phyloP scores from a whole-genome alignment of 2,329 filamentous ascomycete species.

The Botrytis porri region DNA sequence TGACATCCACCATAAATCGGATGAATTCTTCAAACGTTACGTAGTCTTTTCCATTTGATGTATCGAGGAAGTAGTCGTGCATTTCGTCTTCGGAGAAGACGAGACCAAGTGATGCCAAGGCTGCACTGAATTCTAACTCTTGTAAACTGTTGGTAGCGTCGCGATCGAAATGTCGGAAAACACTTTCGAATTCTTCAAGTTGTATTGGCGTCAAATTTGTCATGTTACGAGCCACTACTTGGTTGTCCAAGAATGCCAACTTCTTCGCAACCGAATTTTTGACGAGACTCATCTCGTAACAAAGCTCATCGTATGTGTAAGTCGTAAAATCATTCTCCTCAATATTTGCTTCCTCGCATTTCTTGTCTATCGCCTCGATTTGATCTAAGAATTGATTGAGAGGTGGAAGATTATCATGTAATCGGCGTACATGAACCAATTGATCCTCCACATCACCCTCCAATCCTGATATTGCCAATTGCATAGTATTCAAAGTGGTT shows the following conservation, averaged over 20 bases:
- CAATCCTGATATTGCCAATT: slow-evolving; percentile 90
- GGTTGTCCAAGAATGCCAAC: slow-evolving; percentile 93
- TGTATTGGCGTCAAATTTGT: slow-evolving; percentile 98
- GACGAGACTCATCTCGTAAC: slow-evolving; percentile 89
- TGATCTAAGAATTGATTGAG: slow-evolving; percentile 88
- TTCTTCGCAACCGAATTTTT: slow-evolving; percentile 94
- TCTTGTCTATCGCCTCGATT: slow-evolving; percentile 79
- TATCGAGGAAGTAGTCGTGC: slow-evolving; percentile 90
- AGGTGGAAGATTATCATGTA: slow-evolving; percentile 81
- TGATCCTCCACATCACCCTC: slow-evolving; percentile 98
- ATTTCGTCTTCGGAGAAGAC: slow-evolving; percentile 98
- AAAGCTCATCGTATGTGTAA: slow-evolving; percentile 94
- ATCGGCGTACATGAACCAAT: slow-evolving; percentile 76
- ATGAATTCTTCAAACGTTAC: slow-evolving; percentile 99
- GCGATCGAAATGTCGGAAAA: slow-evolving; percentile 96
- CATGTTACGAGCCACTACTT: slow-evolving; percentile 98
- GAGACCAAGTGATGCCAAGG: slow-evolving; percentile 87
- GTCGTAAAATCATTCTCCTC: slow-evolving; percentile 99
- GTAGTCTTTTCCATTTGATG: slow-evolving; percentile 72
- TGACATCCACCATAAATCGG: slow-evolving; percentile 98
- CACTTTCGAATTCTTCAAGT: slow-evolving; percentile 95
- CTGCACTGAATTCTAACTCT: slow-evolving; percentile 94
- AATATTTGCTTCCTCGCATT: slow-evolving; percentile 95
- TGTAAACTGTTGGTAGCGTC: slow-evolving; percentile 86
- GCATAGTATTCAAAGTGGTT: slow-evolving; percentile 89